phyloP scores from a whole-genome alignment of 1,139 yeast species.

The Zygoascus sp. region DNA sequence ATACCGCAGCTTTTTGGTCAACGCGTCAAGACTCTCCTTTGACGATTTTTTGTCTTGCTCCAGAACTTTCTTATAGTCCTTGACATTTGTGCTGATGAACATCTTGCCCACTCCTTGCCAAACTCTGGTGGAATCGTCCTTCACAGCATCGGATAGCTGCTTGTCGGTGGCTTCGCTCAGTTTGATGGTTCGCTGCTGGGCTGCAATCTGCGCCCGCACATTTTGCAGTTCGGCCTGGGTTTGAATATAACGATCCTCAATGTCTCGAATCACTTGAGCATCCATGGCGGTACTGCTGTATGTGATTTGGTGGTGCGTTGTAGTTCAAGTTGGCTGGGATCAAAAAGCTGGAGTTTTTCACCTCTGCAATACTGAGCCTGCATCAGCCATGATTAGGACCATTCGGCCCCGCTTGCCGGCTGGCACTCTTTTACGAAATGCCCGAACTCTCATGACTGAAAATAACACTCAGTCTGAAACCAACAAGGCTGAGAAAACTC shows the following conservation, averaged over 20 bases:
- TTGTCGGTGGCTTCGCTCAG: constrained; percentile 53
- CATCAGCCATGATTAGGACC: background rate
- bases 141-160: constrained; percentile 47
- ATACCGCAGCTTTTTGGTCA: constrained; percentile 66
- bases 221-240: constrained; percentile 53
- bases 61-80: constrained; percentile 47
- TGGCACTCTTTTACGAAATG: background rate
- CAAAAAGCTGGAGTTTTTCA: background rate
- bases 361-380: background rate
- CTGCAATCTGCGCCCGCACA: constrained; percentile 56
- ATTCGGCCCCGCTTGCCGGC: background rate
- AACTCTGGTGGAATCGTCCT: constrained; percentile 43
- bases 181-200: constrained; percentile 54
- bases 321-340: background rate
- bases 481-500: constrained; percentile 64
- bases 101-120: constrained; percentile 89
- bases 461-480: constrained; percentile 46
- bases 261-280: constrained; percentile 17
- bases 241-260: constrained; percentile 23
- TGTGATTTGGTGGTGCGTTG: background rate
- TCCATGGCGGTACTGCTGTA: background rate
- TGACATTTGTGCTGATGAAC: constrained; percentile 37
- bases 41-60: constrained; percentile 50
- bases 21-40: constrained; percentile 54
- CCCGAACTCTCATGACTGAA: constrained; percentile 17